Evolutionary conservation across 1,139 yeast species (phyloP).

Genomic region (Hyphopichia wangnamkhiaoensis): DNA sequence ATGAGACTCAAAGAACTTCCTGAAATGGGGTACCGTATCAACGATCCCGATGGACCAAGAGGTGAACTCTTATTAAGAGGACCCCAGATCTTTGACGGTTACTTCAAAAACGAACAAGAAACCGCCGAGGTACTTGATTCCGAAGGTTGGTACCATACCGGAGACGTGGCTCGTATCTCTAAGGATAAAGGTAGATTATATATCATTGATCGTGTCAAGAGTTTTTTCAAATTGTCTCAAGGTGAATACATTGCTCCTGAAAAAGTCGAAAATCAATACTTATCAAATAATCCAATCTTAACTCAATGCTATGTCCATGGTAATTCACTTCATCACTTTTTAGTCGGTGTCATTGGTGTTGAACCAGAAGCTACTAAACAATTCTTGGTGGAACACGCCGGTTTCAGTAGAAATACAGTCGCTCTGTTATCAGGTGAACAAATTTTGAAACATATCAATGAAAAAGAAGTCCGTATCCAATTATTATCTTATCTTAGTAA

Average conservation of each 20-base stretch:
- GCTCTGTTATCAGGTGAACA: constrained; percentile 14
- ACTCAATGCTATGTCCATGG: constrained; percentile 59
- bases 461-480: constrained; percentile 22
- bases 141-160: constrained; percentile 71
- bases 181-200: constrained; percentile 54
- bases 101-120: constrained; percentile 54
- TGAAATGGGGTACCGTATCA: constrained; percentile 59
- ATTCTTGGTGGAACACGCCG: constrained; percentile 17
- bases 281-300: constrained; percentile 52
- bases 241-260: constrained; percentile 85
- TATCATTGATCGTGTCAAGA: constrained; percentile 76
- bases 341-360: constrained; percentile 38
- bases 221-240: constrained; percentile 78
- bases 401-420: constrained; percentile 6
- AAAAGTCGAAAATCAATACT: constrained; percentile 66
- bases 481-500: constrained; percentile 31
- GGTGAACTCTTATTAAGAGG: constrained; percentile 71
- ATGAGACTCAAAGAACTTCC: constrained; percentile 66
- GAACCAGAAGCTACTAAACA: constrained; percentile 34
- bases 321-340: constrained; percentile 29
- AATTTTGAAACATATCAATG: constrained; percentile 25
- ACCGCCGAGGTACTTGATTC: constrained; percentile 23
- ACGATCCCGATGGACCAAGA: constrained; percentile 41
- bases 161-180: constrained; percentile 64
- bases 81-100: constrained; percentile 60